Evolutionary conservation across 345 rosid genomes (phyloP), one percentile per base, ranked within the genome.

Genomic region (Balakata baccata): DNA sequence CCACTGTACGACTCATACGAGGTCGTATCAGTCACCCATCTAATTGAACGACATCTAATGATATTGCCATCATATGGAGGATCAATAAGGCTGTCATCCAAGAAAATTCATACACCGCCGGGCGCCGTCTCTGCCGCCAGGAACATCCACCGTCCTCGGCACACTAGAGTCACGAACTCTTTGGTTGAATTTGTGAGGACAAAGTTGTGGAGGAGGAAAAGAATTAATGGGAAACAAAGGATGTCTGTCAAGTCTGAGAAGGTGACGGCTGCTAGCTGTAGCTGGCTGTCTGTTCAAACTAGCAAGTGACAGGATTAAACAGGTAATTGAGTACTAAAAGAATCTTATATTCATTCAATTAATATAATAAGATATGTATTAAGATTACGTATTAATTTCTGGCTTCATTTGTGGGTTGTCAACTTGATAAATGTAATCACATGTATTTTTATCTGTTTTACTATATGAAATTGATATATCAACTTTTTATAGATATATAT

Each of bases 1-100:
- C 84, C 84, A 0, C 79, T 89, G 46, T 87, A 86, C 38, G 93
- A 87, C 73, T 77, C 89, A 0, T 81, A 82, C 61, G 93, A 86
- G 52, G 60, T 86, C 54, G 85, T 77, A 37, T 79, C 90, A 11
- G 67, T 89, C 22, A 74, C 52, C 72, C 73, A 89, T 57, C 70
- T 86, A 29, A 82, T 89, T 54, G 90, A 89, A n/a, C 81, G 87
- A n/a, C 81, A 81, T 16, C 76, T 83, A 18, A 57, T 84, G 87
- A 70, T 77, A 72, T 39, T 83, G 43, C 89, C 90, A 70, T 74
- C 77, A 53, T 74, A 75, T 53, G 61, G 78, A 47, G 77, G 81
- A 70, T 75, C 80, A 49, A 75, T 43, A 67, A 29, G 73, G 63
- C 18, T 56, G 47, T 16, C 53, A 58, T 29, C 75, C 18, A 70